A percentile compares a stretch with the other conserved stretches of the same genome.
Conservation (phyloP, 352 stramenopile species). For the Ophiocytium majus region DNA sequence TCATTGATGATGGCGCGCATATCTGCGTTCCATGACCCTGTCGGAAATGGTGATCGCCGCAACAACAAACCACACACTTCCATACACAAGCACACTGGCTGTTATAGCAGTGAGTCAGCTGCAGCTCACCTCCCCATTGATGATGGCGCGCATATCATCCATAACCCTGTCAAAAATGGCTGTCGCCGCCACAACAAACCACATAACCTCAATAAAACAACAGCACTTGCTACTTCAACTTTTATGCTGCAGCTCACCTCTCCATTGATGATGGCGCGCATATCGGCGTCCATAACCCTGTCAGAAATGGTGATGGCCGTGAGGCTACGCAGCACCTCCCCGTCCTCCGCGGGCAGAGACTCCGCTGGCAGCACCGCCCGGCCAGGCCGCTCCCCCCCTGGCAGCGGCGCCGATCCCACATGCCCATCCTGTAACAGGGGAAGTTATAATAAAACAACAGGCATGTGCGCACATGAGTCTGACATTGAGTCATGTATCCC, state of each 20-base stretch:
- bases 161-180: too few species aligned
- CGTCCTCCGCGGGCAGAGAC: conserved; percentile 41
- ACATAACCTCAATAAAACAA: too few species aligned
- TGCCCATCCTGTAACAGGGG: background rate
- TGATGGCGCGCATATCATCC: too few species aligned
- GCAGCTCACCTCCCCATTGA: too few species aligned
- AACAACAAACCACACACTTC: too few species aligned
- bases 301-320: conserved; percentile 53
- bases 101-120: too few species aligned
- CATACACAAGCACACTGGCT: too few species aligned
- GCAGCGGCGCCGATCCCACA: background rate
- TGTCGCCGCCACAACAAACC: too few species aligned
- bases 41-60: background rate
- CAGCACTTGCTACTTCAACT: too few species aligned
- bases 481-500: too few species aligned
- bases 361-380: conserved; percentile 41
- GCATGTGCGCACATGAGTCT: too few species aligned
- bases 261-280: conserved; percentile 32
- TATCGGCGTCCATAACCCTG: conserved; percentile 52
- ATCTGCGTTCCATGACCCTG: background rate
- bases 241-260: conserved; percentile 9
- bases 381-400: background rate
- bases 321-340: conserved; percentile 31
- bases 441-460: too few species aligned
- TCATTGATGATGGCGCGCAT: background rate